Percentiles rank a stretch among this genome's conserved stretches.
phyloP scores from a whole-genome alignment of 1,284 basidiomycete species.

The Cystobasidium pallidum region DNA sequence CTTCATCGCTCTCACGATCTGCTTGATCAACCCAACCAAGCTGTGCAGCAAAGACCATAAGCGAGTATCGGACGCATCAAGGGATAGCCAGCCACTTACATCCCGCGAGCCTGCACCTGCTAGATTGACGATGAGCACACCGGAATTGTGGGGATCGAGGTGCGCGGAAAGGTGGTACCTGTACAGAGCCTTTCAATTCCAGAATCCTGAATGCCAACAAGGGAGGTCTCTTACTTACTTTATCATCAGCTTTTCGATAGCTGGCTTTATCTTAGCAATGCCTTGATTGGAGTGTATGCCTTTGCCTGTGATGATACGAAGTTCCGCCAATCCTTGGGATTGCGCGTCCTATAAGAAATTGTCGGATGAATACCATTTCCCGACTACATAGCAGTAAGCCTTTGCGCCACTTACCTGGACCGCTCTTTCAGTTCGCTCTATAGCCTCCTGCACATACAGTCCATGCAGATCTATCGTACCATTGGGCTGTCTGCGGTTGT shows the following conservation, averaged over 20 bases:
- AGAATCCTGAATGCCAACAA: no score
- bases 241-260: conserved; percentile 82
- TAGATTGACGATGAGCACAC: conserved; percentile 84
- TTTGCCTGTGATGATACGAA: conserved; percentile 65
- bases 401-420: conserved; percentile 43
- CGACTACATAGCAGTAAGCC: no score
- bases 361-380: no score
- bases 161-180: conserved; percentile 75
- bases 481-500: conserved; percentile 73
- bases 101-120: conserved; percentile 59
- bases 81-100: conserved; percentile 13
- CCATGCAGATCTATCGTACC: conserved; percentile 79
- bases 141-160: conserved; percentile 78
- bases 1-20: conserved; percentile 29
- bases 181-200: conserved; percentile 4
- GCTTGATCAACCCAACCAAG: conserved; percentile 41
- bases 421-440: conserved; percentile 55
- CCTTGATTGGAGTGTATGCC: conserved; percentile 82
- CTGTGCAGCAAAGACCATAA: neutral
- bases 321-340: conserved; percentile 66
- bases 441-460: conserved; percentile 82
- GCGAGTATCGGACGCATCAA: neutral
- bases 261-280: conserved; percentile 87
- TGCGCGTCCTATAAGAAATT: conserved; percentile 66
- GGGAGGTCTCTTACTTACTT: conserved; percentile 61